Conservation (phyloP, 1,284 basidiomycete genomes). For the Puccinia polysora region DNA sequence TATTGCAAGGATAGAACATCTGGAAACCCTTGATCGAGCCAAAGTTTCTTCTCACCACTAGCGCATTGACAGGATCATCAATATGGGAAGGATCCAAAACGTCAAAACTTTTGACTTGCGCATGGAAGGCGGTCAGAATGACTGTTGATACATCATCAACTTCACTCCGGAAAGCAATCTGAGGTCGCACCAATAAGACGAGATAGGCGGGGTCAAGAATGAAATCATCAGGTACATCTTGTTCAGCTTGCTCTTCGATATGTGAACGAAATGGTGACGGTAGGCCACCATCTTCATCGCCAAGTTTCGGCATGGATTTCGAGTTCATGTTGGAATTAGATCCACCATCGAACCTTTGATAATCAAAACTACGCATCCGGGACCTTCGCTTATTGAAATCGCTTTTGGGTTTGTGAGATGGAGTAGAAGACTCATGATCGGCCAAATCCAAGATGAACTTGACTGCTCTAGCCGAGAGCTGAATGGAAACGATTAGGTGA, state of each 20-base stretch:
- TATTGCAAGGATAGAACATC: constrained; percentile 68
- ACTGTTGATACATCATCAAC: constrained; percentile 63
- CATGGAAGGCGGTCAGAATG: constrained; percentile 74
- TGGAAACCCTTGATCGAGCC: constrained; percentile 74
- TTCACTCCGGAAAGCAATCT: constrained; percentile 74
- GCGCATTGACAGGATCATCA: constrained; percentile 78
- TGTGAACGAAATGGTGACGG: constrained; percentile 43
- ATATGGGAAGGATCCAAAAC: constrained; percentile 74
- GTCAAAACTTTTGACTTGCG: constrained; percentile 72
- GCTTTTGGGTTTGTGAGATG: constrained; percentile 7
- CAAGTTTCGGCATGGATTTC: constrained; percentile 14
- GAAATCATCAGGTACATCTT: constrained; percentile 54
- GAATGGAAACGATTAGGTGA: neutral
- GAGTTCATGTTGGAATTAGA: neutral
- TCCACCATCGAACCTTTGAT: constrained; percentile 20
- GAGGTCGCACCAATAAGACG: constrained; percentile 81
- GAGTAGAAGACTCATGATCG: constrained; percentile 17
- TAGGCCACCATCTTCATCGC: constrained; percentile 14
- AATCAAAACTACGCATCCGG: constrained; percentile 36
- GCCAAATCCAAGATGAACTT: constrained; percentile 50
- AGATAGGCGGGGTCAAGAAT: constrained; percentile 64
- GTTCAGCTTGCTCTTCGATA: constrained; percentile 46
- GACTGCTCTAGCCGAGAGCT: constrained; percentile 59
- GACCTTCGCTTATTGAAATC: constrained; percentile 36
- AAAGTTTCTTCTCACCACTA: constrained; percentile 78